Conservation (phyloP, 805 yeast genomes). For the Candida namnaoensis region DNA sequence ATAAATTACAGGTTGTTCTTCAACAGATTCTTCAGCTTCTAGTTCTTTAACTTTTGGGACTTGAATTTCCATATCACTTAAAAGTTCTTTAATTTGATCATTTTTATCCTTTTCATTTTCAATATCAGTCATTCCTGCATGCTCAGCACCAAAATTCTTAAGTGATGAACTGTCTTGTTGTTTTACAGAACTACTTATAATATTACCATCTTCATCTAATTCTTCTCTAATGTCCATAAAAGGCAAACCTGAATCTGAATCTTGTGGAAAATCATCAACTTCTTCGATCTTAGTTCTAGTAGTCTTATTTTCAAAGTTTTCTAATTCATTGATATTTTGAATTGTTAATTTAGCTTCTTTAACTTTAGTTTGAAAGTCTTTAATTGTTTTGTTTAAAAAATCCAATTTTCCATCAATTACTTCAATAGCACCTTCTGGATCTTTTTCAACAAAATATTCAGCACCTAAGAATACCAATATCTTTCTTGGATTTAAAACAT, state of each 20-base stretch:
- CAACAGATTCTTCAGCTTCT: background rate
- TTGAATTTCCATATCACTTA: slow-evolving; percentile 16
- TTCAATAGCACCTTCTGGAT: slow-evolving; percentile 19
- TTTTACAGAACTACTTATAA: slow-evolving; percentile 36
- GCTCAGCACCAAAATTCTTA: slow-evolving; percentile 12
- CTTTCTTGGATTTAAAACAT: slow-evolving; percentile 12
- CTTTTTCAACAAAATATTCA: slow-evolving; percentile 30
- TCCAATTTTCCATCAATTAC: slow-evolving; percentile 20
- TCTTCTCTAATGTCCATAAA: slow-evolving; percentile 80
- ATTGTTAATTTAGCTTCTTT: slow-evolving; percentile 27
- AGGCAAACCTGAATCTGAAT: slow-evolving; percentile 42
- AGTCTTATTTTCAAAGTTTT: slow-evolving; percentile 3
- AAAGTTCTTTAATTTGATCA: slow-evolving; percentile 21
- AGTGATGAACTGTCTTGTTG: slow-evolving; percentile 24
- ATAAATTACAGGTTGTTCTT: no score
- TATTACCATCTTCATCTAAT: slow-evolving; percentile 76
- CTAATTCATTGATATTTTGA: slow-evolving; percentile 20
- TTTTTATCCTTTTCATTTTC: slow-evolving; percentile 2
- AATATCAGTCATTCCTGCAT: slow-evolving; percentile 2
- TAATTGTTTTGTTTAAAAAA: slow-evolving; percentile 26
- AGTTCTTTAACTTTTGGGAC: slow-evolving; percentile 2
- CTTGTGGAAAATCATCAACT: slow-evolving; percentile 7
- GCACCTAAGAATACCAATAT: slow-evolving; percentile 27
- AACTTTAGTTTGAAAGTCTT: slow-evolving; percentile 29
- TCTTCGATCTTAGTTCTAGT: background rate